A percentile compares a stretch with the other conserved stretches of the same genome.
These are phyloP conservation scores for Eutypella sp. DNA, from an alignment of 2,329 filamentous ascomycete genomes.

Conservation along the genomic window DNA sequence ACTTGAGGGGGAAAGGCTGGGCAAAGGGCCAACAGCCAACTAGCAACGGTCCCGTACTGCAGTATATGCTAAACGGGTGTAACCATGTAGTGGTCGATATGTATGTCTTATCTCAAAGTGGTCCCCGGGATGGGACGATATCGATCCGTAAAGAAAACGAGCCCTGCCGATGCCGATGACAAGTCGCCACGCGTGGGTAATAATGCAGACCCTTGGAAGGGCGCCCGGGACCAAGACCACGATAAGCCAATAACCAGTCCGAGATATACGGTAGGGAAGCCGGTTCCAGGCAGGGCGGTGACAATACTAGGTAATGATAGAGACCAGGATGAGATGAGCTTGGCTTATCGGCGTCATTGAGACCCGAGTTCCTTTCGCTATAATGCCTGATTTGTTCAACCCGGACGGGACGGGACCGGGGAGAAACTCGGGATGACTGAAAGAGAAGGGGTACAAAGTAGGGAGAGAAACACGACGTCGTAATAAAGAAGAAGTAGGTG, in stretches of 20 bases:
- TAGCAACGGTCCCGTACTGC: not conserved
- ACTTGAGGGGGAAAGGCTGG: not conserved
- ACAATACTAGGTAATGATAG: slow-evolving; percentile 44
- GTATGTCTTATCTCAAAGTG: not conserved
- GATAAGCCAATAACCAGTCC: not conserved
- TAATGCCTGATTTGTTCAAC: not conserved
- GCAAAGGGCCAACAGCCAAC: not conserved
- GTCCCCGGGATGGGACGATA: not conserved
- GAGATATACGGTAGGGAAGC: not conserved
- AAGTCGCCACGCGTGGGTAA: not conserved
- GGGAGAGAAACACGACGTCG: not conserved
- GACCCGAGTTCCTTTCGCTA: slow-evolving; percentile 3
- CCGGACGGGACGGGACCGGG: not conserved
- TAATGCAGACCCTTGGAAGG: not conserved
- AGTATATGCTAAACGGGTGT: not conserved
- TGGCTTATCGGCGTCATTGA: slow-evolving; percentile 55
- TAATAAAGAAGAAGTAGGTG: not conserved
- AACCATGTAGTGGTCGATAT: not conserved
- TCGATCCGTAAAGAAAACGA: not conserved
- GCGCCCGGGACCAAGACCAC: not conserved
- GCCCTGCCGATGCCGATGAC: not conserved
- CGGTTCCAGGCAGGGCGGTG: slow-evolving; percentile 2
- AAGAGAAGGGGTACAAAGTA: not conserved
- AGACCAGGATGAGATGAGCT: slow-evolving; percentile 52
- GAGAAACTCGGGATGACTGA: not conserved